Evolutionary conservation across 768 basidiomycete genomes (phyloP), one percentile per base, ranked within the genome.

Genomic region (Lentinula lateritia): DNA sequence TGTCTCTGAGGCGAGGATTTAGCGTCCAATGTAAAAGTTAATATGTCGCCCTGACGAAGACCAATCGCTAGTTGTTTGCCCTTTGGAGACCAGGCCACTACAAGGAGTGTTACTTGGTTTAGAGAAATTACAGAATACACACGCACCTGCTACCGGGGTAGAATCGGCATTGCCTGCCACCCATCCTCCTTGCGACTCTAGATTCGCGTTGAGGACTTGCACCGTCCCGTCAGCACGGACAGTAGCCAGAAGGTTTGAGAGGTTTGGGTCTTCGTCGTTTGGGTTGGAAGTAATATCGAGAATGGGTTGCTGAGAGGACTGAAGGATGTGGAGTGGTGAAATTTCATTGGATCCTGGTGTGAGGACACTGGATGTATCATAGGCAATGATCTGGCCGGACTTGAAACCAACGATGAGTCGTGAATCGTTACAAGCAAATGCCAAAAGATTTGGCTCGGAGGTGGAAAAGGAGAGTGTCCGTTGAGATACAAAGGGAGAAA

Each of bases 81-180:
- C 70, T 91, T 92, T 1, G 91, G 89, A 3, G 91, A 93, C 91
- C 92, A 93, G 12, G 88, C 83, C 8, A 88, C 92, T 93, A 61
- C 10, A 50, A 57, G n/a, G 8, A 57, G 39, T 65, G 62, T 54
- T 66, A 32, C 20, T 38, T 50, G 28, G 64, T 59, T 38, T 50
- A 57, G 50, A 38, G 0, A 3, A 5, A 34, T 36, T 20, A 55
- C 23, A 53, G 41, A 63, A 45, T 61, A 45, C 2, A 43, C 10
- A 76, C 87, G 61, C 60, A 90, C 90, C 77, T 61, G 86, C 80
- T 8, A 81, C 80, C 1, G 88, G 87, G 35, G 76, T 78, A 34
- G 80, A 78, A 60, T 80, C 78, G 4, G 65, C 75, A 73, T 69
- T 82, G 66, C 63, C 75, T 62, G 69, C 80, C 67, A 64, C 72